phyloP scores from a whole-genome alignment of 1,284 basidiomycete genomes.

The Leccinum pseudoinsigne region DNA sequence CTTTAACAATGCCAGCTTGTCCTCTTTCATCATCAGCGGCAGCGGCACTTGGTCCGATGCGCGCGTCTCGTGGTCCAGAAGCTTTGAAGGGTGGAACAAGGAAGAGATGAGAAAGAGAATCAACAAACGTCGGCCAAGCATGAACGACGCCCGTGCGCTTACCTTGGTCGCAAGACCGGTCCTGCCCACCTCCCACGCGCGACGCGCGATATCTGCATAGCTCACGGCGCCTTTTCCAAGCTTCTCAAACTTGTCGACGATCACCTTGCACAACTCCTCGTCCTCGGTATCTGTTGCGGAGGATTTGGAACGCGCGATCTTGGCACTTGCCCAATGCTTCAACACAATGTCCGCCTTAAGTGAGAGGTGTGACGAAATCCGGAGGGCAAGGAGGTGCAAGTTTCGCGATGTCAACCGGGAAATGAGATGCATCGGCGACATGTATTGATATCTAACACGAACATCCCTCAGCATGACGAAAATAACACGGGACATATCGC shows the following conservation, averaged over 20 bases:
- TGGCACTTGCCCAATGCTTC: conserved; percentile 95
- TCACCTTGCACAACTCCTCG: conserved; percentile 76
- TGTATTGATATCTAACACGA: conserved; percentile 65
- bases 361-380: conserved; percentile 85
- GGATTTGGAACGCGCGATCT: conserved; percentile 76
- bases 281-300: conserved; percentile 60
- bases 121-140: conserved; percentile 8
- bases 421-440: conserved; percentile 79
- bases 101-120: neutral
- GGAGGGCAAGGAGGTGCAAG: conserved; percentile 88
- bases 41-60: conserved; percentile 95
- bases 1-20: conserved; percentile 84
- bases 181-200: conserved; percentile 92
- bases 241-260: conserved; percentile 85
- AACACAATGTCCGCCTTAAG: conserved; percentile 87
- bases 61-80: conserved; percentile 89
- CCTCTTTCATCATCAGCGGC: conserved; percentile 92
- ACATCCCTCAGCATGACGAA: neutral
- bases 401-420: conserved; percentile 85
- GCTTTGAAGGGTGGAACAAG: conserved; percentile 40
- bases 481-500: conserved; percentile 21
- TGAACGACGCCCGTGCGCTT: conserved; percentile 1
- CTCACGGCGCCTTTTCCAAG: conserved; percentile 75
- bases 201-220: conserved; percentile 93
- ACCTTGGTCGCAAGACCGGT: conserved; percentile 88